phyloP scores from a whole-genome alignment of 164 flowering plant species.

The Kingdonia uniflora region DNA sequence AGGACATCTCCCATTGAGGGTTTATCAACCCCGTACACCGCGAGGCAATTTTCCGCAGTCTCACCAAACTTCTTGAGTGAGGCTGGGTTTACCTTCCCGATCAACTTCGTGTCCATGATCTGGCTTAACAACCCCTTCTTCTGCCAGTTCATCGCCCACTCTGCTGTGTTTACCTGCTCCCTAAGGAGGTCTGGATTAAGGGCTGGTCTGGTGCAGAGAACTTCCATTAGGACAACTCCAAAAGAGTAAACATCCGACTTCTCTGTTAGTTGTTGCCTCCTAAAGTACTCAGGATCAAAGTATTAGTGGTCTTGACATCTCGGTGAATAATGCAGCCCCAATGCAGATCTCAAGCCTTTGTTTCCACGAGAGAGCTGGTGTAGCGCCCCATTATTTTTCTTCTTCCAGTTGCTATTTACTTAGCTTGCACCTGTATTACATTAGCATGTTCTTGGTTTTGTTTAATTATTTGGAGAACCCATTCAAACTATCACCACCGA shows the following conservation, averaged over 20 bases:
- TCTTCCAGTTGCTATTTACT: too few species aligned
- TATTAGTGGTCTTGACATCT: slow-evolving; percentile 19
- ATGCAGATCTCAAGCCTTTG: slow-evolving; percentile 19
- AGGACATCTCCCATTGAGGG: slow-evolving; percentile 52
- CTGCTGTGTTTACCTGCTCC: slow-evolving; percentile 17
- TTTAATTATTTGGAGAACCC: too few species aligned
- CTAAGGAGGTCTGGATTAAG: slow-evolving; percentile 15
- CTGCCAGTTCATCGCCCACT: too few species aligned
- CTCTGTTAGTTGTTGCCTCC: too few species aligned
- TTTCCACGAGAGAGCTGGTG: too few species aligned
- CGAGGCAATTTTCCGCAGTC: slow-evolving; percentile 56
- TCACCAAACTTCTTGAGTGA: slow-evolving; percentile 62
- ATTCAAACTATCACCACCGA: too few species aligned
- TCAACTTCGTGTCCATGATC: slow-evolving; percentile 43
- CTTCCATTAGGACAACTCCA: too few species aligned
- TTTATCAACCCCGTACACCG: slow-evolving; percentile 51
- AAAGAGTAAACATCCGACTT: too few species aligned
- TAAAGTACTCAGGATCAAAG: slow-evolving; percentile 18
- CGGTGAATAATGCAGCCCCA: slow-evolving; percentile 22
- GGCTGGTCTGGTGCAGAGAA: slow-evolving; percentile 18
- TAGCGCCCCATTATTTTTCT: too few species aligned
- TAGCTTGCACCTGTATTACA: too few species aligned
- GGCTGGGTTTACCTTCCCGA: slow-evolving; percentile 44
- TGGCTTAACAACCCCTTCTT: slow-evolving; percentile 52
- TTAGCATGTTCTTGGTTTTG: too few species aligned